Evolutionary conservation across 2,329 filamentous ascomycete genomes (phyloP), one percentile per base, ranked within the genome.

Genomic region (Xylaria sp.): DNA sequence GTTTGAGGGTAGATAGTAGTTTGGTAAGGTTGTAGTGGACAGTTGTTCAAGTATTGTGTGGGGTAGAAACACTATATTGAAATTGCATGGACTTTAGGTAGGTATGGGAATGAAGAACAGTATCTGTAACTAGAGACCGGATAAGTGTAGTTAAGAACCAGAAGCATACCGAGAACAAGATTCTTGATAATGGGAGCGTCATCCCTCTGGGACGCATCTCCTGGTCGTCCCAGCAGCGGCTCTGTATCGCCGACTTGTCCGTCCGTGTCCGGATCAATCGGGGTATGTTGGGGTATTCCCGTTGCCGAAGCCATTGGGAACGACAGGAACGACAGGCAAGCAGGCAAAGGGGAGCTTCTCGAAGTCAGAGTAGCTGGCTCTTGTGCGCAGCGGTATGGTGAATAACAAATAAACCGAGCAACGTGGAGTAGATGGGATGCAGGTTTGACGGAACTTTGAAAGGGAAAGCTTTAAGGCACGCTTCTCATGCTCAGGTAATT

Each of bases 201-300:
- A 46, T 91, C 87, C 68, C 83, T 82, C 82, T 97, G 93, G 58
- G 89, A 87, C 10, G 89, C 92, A 82, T 94, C 92, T 56, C 93
- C 93, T 52, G 89, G 86, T 59, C 85, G 84, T 63, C 91, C 92
- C 39, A 95, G 84, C 63, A 95, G 83, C 72, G 92, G 92, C 76
- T 93, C 90, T 61, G 90, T 85, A 76, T 93, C 91, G 51, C 69
- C 77, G 63, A 74, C 68, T 72, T 77, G 77, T 65, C 75, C 79
- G 58, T 75, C 74, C 67, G 79, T 77, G 65, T 82, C 79, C 60
- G 82, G 80, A 71, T 81, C 80, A 56, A 69, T 74, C 76, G 76
- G 76, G 72, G 73, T 63, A 51, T 80, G 80, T 74, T 90, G 85
- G 28, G 91, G 90, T 67, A 91, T 87, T 63, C 89, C 90, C 44